phyloP scores from a whole-genome alignment of 352 stramenopile genomes.

The Phytophthora multivora region DNA sequence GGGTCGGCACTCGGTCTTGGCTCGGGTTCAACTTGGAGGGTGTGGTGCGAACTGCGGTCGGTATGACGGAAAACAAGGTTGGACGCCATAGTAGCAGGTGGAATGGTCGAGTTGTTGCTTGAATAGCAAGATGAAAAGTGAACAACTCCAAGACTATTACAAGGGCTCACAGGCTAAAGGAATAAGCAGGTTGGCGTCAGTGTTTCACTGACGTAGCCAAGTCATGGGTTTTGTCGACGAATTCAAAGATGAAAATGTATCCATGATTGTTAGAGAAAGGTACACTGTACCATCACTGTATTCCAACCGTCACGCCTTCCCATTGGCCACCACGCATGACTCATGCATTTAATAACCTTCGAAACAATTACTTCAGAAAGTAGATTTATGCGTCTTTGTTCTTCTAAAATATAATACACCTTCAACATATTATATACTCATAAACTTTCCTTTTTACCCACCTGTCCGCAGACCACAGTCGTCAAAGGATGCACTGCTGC shows the following conservation, averaged over 20 bases:
- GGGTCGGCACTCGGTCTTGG: conserved; percentile 2
- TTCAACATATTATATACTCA: too few relatives aligned
- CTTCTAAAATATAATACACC: too few relatives aligned
- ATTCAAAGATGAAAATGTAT: background rate
- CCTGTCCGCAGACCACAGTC: background rate
- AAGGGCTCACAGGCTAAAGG: background rate
- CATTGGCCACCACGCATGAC: too few relatives aligned
- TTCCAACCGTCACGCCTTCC: too few relatives aligned
- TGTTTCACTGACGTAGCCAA: background rate
- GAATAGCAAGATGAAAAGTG: conserved; percentile 8
- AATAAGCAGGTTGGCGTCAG: background rate
- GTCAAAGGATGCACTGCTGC: conserved; percentile 21
- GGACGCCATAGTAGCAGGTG: background rate
- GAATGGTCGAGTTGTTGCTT: background rate
- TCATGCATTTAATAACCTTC: too few relatives aligned
- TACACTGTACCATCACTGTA: too few relatives aligned
- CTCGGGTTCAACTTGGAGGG: conserved; percentile 9
- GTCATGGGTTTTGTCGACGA: background rate
- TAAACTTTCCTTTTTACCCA: too few relatives aligned
- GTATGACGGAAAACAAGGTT: background rate
- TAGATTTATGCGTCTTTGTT: too few relatives aligned
- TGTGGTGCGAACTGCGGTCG: conserved; percentile 9
- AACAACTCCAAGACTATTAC: background rate
- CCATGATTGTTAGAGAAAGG: background rate
- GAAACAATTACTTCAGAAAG: too few relatives aligned